Evolutionary conservation across 208 protist genomes (phyloP).

Genomic region (Trypanosoma avium): DNA sequence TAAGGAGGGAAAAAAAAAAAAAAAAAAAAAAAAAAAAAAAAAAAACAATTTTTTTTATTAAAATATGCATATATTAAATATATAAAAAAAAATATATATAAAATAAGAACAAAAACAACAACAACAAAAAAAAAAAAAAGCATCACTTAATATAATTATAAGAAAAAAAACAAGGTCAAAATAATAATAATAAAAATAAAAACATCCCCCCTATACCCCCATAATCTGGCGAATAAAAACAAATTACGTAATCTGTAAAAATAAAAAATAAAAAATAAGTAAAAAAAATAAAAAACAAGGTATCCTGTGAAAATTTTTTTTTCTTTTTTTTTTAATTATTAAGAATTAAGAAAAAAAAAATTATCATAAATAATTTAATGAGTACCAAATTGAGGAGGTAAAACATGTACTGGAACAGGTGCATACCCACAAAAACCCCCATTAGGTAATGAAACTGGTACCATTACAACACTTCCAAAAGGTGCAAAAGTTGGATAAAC

Average conservation of each 20-base stretch:
- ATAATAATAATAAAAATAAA: neutral
- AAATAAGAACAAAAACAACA: neutral
- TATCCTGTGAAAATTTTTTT: neutral
- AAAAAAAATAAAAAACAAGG: constrained; percentile 1
- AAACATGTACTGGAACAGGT: constrained; percentile 12
- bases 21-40: too few relatives aligned
- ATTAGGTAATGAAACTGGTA: constrained; percentile 24
- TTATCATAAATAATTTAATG: neutral
- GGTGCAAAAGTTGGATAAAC: neutral
- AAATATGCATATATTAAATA: too few relatives aligned
- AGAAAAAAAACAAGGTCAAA: neutral
- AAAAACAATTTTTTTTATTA: too few relatives aligned
- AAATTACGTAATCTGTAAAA: too few relatives aligned
- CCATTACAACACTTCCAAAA: constrained; percentile 16
- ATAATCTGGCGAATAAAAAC: too few relatives aligned
- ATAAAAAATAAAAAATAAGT: too few relatives aligned
- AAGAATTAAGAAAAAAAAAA: neutral
- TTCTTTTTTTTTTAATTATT: neutral
- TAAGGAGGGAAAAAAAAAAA: constrained; percentile 2
- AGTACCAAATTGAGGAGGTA: neutral
- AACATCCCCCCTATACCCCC: too few relatives aligned
- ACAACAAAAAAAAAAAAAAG: neutral
- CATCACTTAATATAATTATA: neutral
- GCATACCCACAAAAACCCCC: constrained; percentile 21
- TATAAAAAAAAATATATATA: neutral